Evolutionary conservation across 768 basidiomycete species (phyloP).

Genomic region (Tulasnella sp.): DNA sequence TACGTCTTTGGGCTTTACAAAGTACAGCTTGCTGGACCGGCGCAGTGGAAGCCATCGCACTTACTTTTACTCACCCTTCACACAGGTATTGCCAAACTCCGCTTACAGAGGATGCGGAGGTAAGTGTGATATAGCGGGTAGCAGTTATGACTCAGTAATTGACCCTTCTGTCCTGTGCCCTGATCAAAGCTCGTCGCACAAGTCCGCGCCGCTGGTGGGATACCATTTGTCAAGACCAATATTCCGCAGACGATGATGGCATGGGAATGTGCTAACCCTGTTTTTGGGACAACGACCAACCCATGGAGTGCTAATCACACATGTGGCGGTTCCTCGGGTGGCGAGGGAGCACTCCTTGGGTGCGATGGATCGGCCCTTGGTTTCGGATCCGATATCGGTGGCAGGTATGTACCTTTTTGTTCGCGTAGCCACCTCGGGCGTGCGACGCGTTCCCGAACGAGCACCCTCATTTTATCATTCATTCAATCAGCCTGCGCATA

Average conservation of each 20-base stretch:
- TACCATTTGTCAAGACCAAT: conserved; percentile 32
- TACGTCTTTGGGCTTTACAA: conserved; percentile 57
- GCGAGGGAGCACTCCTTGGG: conserved; percentile 68
- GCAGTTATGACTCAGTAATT: background rate
- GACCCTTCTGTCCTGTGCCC: conserved; percentile 9
- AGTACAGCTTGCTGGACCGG: conserved; percentile 27
- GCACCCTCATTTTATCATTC: background rate
- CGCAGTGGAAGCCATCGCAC: too few relatives aligned
- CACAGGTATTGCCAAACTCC: conserved; percentile 45
- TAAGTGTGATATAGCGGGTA: conserved; percentile 31
- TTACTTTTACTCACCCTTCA: too few relatives aligned
- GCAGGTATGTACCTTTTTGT: conserved; percentile 20
- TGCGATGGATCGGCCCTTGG: conserved; percentile 72
- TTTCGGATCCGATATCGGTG: conserved; percentile 74
- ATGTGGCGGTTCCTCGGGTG: conserved; percentile 73
- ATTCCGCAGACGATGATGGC: conserved; percentile 45
- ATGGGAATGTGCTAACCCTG: conserved; percentile 70
- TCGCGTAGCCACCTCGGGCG: background rate
- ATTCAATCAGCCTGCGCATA: conserved; percentile 59
- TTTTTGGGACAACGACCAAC: conserved; percentile 68
- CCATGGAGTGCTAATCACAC: conserved; percentile 43
- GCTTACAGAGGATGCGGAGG: conserved; percentile 48
- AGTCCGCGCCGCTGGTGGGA: conserved; percentile 25
- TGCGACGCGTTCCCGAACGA: background rate
- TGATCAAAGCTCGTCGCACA: conserved; percentile 23